Evolutionary conservation across 2,329 filamentous ascomycete species (phyloP), one percentile per base, ranked within the genome.

Genomic region (Fusarium paranaense): DNA sequence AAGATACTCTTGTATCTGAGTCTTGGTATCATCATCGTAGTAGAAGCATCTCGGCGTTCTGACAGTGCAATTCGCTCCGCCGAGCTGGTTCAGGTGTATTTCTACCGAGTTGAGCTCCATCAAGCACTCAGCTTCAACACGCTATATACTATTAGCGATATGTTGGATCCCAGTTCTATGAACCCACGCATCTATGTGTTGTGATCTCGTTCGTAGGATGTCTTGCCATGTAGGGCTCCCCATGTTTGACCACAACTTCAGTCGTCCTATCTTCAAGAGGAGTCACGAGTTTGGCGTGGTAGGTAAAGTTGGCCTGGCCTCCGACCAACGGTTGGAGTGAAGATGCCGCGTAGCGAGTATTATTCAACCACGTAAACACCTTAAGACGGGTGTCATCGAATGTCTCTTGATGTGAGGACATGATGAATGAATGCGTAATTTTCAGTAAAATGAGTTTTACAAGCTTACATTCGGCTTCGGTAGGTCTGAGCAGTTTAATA

Each of bases 181-280:
- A 2, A 69, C 54, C n/a, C 18, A 70, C 62, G 4, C 56, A 70
- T 10, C 67, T 40, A 16, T 62, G 16, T 2, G 45, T 40, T 0
- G 61, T 54, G 4, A 70, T 10, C 1, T 20, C 6, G n/a, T 70
- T 66, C 1, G 11, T n/a, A 2, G 66, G 47, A 18, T 70, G 47
- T 4, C 35, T 52, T 5, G 66, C 47, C 61, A 70, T 69, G 10
- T 52, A 66, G 5, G 45, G 47, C 37, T 70, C 56, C 3, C 45
- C 60, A 30, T 69, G 47, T 38, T 69, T 66, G 10, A 69, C 38
- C 13, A 69, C 22, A 3, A 69, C 54, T 5, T 42, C 20, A 1
- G 27, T 16, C 0, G 61, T 57, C 0, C 47, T 61, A 20, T 70
- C 61, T 10, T 61, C 14, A 13, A 65, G 45, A 3, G 56, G 45